phyloP scores from a whole-genome alignment of 495 filamentous ascomycete species.

The Penicillium roqueforti region DNA sequence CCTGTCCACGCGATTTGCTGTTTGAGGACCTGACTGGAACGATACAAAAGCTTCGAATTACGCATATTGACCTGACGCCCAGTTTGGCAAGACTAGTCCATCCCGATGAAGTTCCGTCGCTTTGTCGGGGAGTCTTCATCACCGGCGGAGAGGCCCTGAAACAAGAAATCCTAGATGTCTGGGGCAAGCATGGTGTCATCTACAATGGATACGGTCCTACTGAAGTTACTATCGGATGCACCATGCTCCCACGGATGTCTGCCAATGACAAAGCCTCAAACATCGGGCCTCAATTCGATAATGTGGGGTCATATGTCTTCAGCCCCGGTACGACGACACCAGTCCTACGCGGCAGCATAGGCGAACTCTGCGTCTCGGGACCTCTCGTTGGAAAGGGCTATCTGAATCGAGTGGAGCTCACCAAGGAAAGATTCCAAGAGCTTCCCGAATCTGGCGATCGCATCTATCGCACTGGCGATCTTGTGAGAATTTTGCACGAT shows the following conservation, averaged over 20 bases:
- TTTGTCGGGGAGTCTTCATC: conserved; percentile 35
- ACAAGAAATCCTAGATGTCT: conserved; percentile 43
- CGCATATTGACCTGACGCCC: conserved; percentile 70
- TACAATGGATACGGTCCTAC: conserved; percentile 71
- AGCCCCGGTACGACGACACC: conserved; percentile 60
- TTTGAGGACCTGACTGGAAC: conserved; percentile 69
- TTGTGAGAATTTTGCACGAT: conserved; percentile 44
- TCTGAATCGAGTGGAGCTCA: conserved; percentile 64
- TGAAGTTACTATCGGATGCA: conserved; percentile 84
- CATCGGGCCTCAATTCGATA: conserved; percentile 78
- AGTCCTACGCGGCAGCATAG: conserved; percentile 72
- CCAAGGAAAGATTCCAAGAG: conserved; percentile 35
- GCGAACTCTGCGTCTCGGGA: conserved; percentile 84
- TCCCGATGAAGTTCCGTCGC: conserved; percentile 31
- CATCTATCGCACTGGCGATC: conserved; percentile 49
- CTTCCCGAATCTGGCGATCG: conserved; percentile 33
- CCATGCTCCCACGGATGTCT: conserved; percentile 65
- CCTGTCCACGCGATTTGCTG: conserved; percentile 70
- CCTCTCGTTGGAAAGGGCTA: conserved; percentile 86
- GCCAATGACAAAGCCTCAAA: conserved; percentile 71
- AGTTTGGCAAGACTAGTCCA: conserved; percentile 44
- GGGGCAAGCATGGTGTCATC: conserved; percentile 38
- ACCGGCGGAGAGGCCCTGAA: conserved; percentile 45
- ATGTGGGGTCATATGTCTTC: conserved; percentile 80
- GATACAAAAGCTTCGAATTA: conserved; percentile 67